phyloP scores from a whole-genome alignment of 2,329 filamentous ascomycete genomes.

The Fusarium gaditjirri region DNA sequence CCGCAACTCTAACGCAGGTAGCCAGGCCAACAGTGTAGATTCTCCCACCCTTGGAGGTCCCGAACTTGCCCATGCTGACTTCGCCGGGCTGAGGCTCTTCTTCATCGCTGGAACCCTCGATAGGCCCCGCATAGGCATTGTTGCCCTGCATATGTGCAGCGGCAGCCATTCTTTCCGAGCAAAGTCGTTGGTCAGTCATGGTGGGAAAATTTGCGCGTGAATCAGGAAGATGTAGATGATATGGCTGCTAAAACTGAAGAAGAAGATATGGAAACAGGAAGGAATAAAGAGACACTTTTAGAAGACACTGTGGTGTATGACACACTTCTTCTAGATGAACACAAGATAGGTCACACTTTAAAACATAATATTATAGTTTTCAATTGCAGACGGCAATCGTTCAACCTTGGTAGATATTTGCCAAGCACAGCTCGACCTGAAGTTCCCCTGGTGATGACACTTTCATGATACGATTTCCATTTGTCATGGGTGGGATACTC shows the following conservation, averaged over 20 bases:
- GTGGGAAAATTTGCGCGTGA: background rate
- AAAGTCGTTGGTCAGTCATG: background rate
- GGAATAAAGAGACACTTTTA: too few species aligned
- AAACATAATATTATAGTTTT: too few species aligned
- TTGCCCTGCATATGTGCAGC: background rate
- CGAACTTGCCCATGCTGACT: background rate
- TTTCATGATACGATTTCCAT: too few species aligned
- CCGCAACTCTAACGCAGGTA: background rate
- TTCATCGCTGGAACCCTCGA: background rate
- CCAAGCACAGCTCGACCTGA: slow-evolving; percentile 36
- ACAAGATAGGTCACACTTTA: too few species aligned
- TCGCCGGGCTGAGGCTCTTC: background rate
- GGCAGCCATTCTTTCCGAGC: background rate
- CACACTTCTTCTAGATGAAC: too few species aligned
- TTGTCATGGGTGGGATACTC: too few species aligned
- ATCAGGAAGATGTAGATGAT: too few species aligned
- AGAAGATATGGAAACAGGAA: too few species aligned
- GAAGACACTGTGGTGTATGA: too few species aligned
- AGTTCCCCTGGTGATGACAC: too few species aligned
- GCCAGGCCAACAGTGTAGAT: background rate
- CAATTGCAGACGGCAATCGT: background rate
- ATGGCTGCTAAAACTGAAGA: too few species aligned
- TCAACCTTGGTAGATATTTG: background rate
- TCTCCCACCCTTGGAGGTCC: background rate
- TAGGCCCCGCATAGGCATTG: background rate